phyloP scores from a whole-genome alignment of 2,329 filamentous ascomycete species.

The Pyricularia sp. region DNA sequence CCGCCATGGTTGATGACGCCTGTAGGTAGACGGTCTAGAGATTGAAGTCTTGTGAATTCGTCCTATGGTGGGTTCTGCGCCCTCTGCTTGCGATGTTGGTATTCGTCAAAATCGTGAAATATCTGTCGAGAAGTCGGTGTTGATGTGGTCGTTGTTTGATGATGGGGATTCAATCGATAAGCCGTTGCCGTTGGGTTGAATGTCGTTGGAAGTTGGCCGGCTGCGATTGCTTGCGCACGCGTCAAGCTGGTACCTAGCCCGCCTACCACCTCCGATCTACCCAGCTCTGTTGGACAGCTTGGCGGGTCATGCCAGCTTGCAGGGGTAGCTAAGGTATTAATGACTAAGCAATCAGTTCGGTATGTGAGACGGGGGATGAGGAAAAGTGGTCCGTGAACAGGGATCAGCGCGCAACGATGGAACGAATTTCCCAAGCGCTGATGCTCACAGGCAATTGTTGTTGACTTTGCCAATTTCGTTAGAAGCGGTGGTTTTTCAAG shows the following conservation, averaged over 20 bases:
- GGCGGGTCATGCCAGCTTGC: neutral
- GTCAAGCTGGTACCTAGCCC: slow-evolving; percentile 19
- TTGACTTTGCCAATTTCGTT: neutral
- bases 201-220: slow-evolving; percentile 2
- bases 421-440: neutral
- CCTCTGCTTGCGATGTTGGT: neutral
- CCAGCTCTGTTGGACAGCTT: slow-evolving; percentile 3
- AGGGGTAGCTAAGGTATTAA: slow-evolving; percentile 24
- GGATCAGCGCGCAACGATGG: neutral
- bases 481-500: too few relatives aligned
- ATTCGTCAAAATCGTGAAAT: slow-evolving; percentile 5
- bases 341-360: slow-evolving; percentile 23
- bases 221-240: slow-evolving; percentile 7
- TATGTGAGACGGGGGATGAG: neutral
- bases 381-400: neutral
- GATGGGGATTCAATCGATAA: slow-evolving; percentile 6
- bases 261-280: neutral
- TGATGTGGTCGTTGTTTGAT: slow-evolving; percentile 1
- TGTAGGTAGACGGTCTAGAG: neutral
- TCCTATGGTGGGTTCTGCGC: neutral
- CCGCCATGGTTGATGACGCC: slow-evolving; percentile 34
- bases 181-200: neutral
- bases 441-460: neutral
- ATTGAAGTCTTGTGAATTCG: neutral
- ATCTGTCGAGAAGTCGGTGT: slow-evolving; percentile 3